A percentile compares a stretch with the other conserved stretches of the same genome.
Evolutionary conservation across 208 protist species (phyloP).

Genomic region (Trypanosoma cruzi): DNA sequence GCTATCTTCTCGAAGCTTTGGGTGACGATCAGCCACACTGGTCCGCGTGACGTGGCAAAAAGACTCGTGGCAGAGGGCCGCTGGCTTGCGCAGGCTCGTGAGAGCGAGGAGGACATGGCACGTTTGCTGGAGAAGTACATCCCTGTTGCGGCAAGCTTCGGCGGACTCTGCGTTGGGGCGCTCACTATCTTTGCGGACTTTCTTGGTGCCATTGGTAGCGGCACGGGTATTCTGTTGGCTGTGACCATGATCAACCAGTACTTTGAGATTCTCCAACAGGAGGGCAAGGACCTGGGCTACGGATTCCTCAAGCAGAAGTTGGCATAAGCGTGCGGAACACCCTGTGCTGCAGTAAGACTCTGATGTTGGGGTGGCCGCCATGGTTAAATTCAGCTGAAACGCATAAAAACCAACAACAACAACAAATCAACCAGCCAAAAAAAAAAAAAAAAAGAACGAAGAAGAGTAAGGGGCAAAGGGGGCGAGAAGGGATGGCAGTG

Average conservation of each 20-base stretch:
- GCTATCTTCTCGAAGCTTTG: slow-evolving; percentile 99
- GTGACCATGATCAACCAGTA: slow-evolving; percentile 99
- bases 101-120: slow-evolving; percentile 91
- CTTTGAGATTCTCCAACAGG: slow-evolving; percentile 99
- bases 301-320: slow-evolving; percentile 80
- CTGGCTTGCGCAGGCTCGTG: slow-evolving; percentile 90
- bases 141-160: slow-evolving; percentile 99
- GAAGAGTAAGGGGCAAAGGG: slow-evolving; percentile 17
- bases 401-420: neutral
- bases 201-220: slow-evolving; percentile 97
- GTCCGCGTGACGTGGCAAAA: slow-evolving; percentile 97
- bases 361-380: neutral
- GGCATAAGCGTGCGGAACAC: slow-evolving; percentile 31
- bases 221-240: slow-evolving; percentile 99
- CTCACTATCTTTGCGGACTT: slow-evolving; percentile 99
- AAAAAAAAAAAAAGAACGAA: slow-evolving; percentile 23
- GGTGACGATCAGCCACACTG: slow-evolving; percentile 98
- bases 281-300: slow-evolving; percentile 93
- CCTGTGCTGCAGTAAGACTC: neutral
- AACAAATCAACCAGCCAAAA: neutral
- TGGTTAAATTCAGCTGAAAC: neutral
- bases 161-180: slow-evolving; percentile 99
- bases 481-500: neutral
- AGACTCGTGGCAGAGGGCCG: slow-evolving; percentile 97
- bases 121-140: slow-evolving; percentile 97